A percentile compares a stretch with the other conserved stretches of the same genome.
These are phyloP conservation scores for Coemansia sp. DNA, from an alignment of 371 early-diverging fungal genomes.

Conservation along the genomic window DNA sequence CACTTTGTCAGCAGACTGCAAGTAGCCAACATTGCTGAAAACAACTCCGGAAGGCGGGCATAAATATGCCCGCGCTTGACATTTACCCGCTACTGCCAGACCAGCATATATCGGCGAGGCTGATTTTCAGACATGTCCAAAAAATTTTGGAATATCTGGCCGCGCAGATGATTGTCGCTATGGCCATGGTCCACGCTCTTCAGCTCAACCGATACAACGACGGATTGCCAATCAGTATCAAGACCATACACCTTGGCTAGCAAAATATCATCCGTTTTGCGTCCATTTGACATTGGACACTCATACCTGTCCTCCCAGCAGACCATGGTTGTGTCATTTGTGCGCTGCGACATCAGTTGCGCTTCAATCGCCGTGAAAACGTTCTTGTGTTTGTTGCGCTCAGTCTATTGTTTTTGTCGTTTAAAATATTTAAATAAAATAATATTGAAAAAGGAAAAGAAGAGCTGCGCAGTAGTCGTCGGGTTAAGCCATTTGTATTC, in stretches of 20 bases:
- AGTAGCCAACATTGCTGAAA: background rate
- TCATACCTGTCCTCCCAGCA: background rate
- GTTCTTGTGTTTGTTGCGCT: no score
- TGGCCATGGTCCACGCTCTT: background rate
- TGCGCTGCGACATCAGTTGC: background rate
- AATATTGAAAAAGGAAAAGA: no score
- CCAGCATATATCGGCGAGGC: conserved; percentile 4
- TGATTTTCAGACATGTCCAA: conserved; percentile 3
- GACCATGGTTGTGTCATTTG: background rate
- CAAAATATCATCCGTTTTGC: background rate
- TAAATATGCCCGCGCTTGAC: background rate
- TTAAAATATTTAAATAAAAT: no score
- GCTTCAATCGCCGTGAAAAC: background rate
- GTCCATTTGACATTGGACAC: background rate
- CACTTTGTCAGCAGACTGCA: background rate
- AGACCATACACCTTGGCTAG: background rate
- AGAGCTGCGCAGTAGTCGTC: no score
- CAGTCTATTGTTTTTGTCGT: no score
- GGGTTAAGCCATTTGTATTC: no score
- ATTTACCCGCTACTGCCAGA: background rate
- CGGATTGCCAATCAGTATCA: background rate
- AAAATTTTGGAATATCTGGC: background rate
- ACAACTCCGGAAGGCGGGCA: background rate
- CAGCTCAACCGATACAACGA: background rate
- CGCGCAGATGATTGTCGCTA: background rate